Evolutionary conservation across 139 green algal genomes (phyloP).

Genomic region (Eudorina sp.): DNA sequence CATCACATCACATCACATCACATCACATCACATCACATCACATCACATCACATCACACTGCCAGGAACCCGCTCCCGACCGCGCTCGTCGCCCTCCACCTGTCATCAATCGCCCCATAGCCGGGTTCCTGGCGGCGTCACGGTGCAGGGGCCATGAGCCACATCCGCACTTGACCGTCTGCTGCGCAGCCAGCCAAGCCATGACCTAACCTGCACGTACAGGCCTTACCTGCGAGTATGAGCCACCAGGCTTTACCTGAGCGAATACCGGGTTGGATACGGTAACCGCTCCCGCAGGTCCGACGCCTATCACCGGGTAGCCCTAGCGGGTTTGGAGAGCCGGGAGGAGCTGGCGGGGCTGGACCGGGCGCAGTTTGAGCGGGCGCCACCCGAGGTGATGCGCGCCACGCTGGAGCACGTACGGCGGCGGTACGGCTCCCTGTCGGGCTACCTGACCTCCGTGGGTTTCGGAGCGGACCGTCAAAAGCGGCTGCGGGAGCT

Average conservation of each 20-base stretch:
- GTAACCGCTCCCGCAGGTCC: too few species aligned
- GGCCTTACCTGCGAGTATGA: too few species aligned
- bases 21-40: too few species aligned
- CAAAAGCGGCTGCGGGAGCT: slow-evolving; percentile 26
- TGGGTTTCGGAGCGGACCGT: slow-evolving; percentile 33
- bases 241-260: too few species aligned
- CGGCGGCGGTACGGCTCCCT: slow-evolving; percentile 18
- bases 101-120: too few species aligned
- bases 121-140: too few species aligned
- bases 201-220: neutral
- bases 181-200: neutral
- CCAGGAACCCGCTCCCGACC: too few species aligned
- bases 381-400: slow-evolving; percentile 48
- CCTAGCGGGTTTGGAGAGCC: slow-evolving; percentile 60
- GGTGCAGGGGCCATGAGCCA: too few species aligned
- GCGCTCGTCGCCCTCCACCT: too few species aligned
- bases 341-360: slow-evolving; percentile 54
- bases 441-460: slow-evolving; percentile 17
- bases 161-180: neutral
- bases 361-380: slow-evolving; percentile 53
- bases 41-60: too few species aligned
- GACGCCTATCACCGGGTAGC: slow-evolving; percentile 55
- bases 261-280: too few species aligned
- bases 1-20: too few species aligned
- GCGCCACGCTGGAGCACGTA: slow-evolving; percentile 23